Base-by-base conservation (phyloP, 345 rosid genomes). In the Salix arbutifolia region DNA sequence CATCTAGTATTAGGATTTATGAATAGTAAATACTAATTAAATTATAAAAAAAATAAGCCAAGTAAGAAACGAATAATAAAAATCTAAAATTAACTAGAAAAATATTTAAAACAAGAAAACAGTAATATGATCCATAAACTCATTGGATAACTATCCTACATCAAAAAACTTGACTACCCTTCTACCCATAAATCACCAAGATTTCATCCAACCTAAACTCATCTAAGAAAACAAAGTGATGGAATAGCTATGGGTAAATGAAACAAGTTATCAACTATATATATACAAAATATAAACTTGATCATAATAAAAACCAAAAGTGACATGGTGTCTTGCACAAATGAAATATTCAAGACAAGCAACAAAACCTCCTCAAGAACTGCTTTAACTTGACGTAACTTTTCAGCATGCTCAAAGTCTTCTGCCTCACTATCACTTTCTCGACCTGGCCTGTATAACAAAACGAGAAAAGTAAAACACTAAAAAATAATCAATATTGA, bases 351-450 rank as follows among this genome's bases (percentile, higher is more conserved):
- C 18, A 37, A 71, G 79, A 73, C 58, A 66, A 74, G 68, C n/a
- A 60, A 69, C 69, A 73, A 78, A 73, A 93, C 99, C 99, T 96
- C 99, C 84, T 94, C 99, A 74, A 96, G 96, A 69, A 94, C 99
- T 44, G 95, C 98, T 89, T 93, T 96, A 62, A 96, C 99, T 85
- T 92, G 99, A 48, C 97, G 97, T 86, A 96, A 94, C 90, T 94
- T 96, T 85, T 96, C 99, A 80, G 98, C 97, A 83, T 96, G 99
- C 85, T 96, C 99, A 76, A 90, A 74, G 84, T 92, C 99, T 85
- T 96, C 99, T 62, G 99, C 96, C 88, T 96, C 99, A 76, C 93
- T 94, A 73, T 96, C 99, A 89, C 98, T 91, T 86, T 90, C 98
- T 78, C 90, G 94, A 76, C 91, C 98, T 65, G 93, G 84, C 78